Evolutionary conservation across 2,329 filamentous ascomycete genomes (phyloP).

Genomic region (Cladosporium austrohemisphaericum): DNA sequence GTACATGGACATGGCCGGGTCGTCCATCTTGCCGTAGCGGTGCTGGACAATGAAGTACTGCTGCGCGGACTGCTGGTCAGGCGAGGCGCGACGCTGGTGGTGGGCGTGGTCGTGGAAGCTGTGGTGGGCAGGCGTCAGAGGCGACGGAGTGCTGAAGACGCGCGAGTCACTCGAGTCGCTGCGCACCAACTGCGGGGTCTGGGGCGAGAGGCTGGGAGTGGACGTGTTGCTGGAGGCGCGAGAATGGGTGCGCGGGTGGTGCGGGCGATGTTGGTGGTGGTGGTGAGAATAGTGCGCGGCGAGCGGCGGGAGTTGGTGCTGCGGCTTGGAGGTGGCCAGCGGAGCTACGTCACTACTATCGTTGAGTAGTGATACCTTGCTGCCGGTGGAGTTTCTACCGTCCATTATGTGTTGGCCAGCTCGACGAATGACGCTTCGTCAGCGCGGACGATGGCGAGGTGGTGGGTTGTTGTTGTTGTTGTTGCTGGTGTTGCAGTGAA

Average conservation of each 20-base stretch:
- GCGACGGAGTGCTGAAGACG: constrained; percentile 42
- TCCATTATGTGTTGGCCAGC: constrained; percentile 43
- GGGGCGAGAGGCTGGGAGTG: constrained; percentile 44
- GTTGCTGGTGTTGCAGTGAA: neutral
- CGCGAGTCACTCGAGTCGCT: constrained; percentile 46
- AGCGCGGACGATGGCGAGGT: constrained; percentile 5
- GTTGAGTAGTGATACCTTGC: constrained; percentile 50
- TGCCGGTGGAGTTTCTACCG: constrained; percentile 49
- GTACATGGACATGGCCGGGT: constrained; percentile 32
- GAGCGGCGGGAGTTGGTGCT: constrained; percentile 16
- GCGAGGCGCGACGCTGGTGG: constrained; percentile 13
- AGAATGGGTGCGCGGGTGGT: constrained; percentile 26
- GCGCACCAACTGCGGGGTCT: constrained; percentile 44
- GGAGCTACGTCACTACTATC: constrained; percentile 34
- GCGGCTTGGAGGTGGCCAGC: constrained; percentile 20
- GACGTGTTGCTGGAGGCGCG: constrained; percentile 42
- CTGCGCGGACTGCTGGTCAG: constrained; percentile 18
- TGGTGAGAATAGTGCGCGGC: constrained; percentile 14
- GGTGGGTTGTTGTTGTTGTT: neutral
- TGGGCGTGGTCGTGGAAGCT: constrained; percentile 27
- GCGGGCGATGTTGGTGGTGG: constrained; percentile 11
- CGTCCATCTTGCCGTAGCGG: constrained; percentile 33
- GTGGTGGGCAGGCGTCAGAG: constrained; percentile 43
- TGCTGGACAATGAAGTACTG: constrained; percentile 20
- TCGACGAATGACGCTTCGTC: constrained; percentile 15